Conservation (phyloP, 306 rosid genomes). For the Lablab purpureus region DNA sequence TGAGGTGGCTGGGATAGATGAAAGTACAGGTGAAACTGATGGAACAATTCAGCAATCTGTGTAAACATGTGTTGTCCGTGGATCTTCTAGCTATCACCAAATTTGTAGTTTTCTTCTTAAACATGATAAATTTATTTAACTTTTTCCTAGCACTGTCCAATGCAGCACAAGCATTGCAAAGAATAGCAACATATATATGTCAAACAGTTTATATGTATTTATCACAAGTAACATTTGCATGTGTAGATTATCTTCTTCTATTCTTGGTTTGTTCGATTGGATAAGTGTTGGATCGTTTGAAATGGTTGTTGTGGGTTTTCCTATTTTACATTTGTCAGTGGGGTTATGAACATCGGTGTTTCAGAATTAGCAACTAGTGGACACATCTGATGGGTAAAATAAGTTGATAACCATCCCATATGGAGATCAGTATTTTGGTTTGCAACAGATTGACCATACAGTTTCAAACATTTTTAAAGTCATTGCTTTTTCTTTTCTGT, state of each 20-base stretch:
- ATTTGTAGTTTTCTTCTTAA: slow-evolving; percentile 50
- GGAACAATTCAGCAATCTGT: slow-evolving; percentile 54
- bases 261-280: slow-evolving; percentile 35
- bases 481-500: neutral
- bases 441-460: neutral
- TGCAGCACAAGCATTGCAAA: slow-evolving; percentile 55
- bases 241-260: slow-evolving; percentile 33
- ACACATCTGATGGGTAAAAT: neutral
- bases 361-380: slow-evolving; percentile 4
- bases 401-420: neutral
- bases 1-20: slow-evolving; percentile 59
- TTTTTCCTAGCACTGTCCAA: slow-evolving; percentile 46
- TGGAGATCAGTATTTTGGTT: neutral
- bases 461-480: neutral
- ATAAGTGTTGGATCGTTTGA: slow-evolving; percentile 1
- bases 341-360: slow-evolving; percentile 4
- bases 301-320: slow-evolving; percentile 33
- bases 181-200: slow-evolving; percentile 55
- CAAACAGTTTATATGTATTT: slow-evolving; percentile 43
- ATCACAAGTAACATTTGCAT: slow-evolving; percentile 44
- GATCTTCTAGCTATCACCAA: slow-evolving; percentile 50
- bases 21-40: slow-evolving; percentile 57
- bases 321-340: slow-evolving; percentile 19
- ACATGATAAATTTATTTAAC: slow-evolving; percentile 51
- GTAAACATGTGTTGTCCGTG: slow-evolving; percentile 45